A percentile compares a stretch with the other conserved stretches of the same genome.
phyloP scores from a whole-genome alignment of 805 yeast genomes.

The Zygotorulaspora sp. region DNA sequence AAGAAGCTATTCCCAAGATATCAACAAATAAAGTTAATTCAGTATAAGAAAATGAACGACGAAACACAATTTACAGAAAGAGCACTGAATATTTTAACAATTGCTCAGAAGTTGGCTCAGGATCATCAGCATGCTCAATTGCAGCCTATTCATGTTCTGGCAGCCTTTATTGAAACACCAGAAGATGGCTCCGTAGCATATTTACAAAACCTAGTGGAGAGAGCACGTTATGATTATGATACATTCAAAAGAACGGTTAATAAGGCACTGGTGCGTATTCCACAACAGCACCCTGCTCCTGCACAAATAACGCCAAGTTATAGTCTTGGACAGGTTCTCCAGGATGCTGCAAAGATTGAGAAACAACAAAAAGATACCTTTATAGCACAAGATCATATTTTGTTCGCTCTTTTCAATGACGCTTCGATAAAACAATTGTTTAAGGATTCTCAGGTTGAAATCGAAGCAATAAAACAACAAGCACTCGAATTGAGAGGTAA shows the following conservation, averaged over 20 bases:
- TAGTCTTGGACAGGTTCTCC: conserved; percentile 69
- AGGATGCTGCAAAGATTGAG: conserved; percentile 71
- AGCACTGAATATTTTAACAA: conserved; percentile 74
- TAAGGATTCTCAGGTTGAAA: conserved; percentile 64
- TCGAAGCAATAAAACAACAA: conserved; percentile 71
- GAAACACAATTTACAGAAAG: conserved; percentile 85
- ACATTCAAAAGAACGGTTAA: conserved; percentile 75
- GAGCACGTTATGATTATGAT: conserved; percentile 84
- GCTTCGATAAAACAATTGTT: conserved; percentile 61
- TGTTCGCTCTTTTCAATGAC: conserved; percentile 82
- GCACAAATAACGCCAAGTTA: conserved; percentile 70
- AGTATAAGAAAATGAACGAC: conserved; percentile 34
- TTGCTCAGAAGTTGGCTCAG: conserved; percentile 76
- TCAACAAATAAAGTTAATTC: too few species aligned
- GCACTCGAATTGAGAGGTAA: conserved; percentile 79
- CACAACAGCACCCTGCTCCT: conserved; percentile 88
- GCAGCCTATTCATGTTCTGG: conserved; percentile 83
- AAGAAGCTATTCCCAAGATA: too few species aligned
- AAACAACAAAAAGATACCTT: conserved; percentile 85
- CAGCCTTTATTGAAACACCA: conserved; percentile 72
- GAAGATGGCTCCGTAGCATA: conserved; percentile 57
- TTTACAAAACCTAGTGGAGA: conserved; percentile 75
- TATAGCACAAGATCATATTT: conserved; percentile 90
- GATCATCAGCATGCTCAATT: conserved; percentile 82
- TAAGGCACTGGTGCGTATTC: conserved; percentile 73